These are phyloP conservation scores for Posidonia oceanica DNA, from an alignment of 116 monocot species.

Conservation along the genomic window DNA sequence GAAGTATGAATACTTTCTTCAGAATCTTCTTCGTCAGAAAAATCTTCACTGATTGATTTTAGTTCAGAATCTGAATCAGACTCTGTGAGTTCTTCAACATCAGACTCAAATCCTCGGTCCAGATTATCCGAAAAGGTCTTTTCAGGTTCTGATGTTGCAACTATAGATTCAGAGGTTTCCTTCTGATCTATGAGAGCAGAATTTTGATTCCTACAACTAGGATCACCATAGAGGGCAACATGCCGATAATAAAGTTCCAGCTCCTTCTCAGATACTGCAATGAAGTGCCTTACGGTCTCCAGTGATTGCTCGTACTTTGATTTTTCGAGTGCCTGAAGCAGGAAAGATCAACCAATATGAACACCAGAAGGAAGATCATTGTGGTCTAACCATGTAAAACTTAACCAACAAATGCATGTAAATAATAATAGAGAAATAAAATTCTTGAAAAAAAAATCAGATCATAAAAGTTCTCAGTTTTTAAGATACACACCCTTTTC, in stretches of 20 bases:
- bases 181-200: conserved; percentile 12
- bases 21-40: neutral
- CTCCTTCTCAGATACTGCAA: conserved; percentile 79
- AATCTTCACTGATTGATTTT: neutral
- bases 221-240: conserved; percentile 68
- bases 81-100: neutral
- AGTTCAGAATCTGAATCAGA: neutral
- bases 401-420: neutral
- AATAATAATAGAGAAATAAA: neutral
- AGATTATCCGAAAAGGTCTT: conserved; percentile 7
- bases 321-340: conserved; percentile 82
- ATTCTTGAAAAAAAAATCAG: neutral
- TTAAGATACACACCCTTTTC: conserved; percentile 42
- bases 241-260: conserved; percentile 75
- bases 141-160: neutral
- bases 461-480: no score
- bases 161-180: neutral
- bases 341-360: neutral
- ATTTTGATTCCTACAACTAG: conserved; percentile 30
- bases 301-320: conserved; percentile 93
- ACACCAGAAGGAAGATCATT: no score
- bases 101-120: conserved; percentile 12
- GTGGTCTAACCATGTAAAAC: neutral
- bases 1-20: conserved; percentile 1
- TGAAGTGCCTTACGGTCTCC: conserved; percentile 78